Base-by-base conservation (phyloP, 1,284 basidiomycete species). In the Cryptococcus amylolentus region DNA sequence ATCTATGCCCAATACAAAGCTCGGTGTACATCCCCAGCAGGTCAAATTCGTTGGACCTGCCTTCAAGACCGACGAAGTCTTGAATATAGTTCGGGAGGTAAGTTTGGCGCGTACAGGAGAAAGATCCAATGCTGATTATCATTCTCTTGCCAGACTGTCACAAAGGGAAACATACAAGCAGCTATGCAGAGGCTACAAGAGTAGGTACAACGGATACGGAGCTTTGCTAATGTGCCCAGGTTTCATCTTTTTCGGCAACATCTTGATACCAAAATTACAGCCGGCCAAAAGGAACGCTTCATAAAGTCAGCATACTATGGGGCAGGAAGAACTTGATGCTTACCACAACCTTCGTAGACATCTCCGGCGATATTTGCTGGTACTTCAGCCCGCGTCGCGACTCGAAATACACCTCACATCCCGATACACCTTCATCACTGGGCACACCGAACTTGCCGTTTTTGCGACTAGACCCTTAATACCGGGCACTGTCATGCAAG, bases 1-100 rank as follows among this genome's bases (percentile, higher is more conserved):
- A 4, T 67, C 65, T 53, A 55, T 70, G 55, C 70, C 69, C 14
- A 69, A 70, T 28, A 70, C 66, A 14, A 65, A 64, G 28, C 65
- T 77, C 16, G 76, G 76, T 16, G 74, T 77, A 12, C 74, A 75
- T 51, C 75, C 74, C 12, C 73, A 76, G 51, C 71, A 74, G 55
- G 70, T 72, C 58, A 70, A 70, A 44, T 76, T 72, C 51, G 68
- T 72, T 20, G 69, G 72, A 3, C 71, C 68, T 26, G 23, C 48
- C 10, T 70, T 70, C 59, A 70, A 67, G 54, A 65, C 63, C 28
- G 67, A 68, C 18, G 69, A 70, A 39, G 68, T 73, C 14, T 54
- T 71, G 53, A 58, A 58, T 31, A 74, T 73, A 28, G 60, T 71
- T 26, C 60, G 62, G 48, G 64, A 72, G 51, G 70, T 75, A 57